These are phyloP conservation scores for Nigrospora oryzae DNA, from an alignment of 2,329 filamentous ascomycete species.

Conservation along the genomic window DNA sequence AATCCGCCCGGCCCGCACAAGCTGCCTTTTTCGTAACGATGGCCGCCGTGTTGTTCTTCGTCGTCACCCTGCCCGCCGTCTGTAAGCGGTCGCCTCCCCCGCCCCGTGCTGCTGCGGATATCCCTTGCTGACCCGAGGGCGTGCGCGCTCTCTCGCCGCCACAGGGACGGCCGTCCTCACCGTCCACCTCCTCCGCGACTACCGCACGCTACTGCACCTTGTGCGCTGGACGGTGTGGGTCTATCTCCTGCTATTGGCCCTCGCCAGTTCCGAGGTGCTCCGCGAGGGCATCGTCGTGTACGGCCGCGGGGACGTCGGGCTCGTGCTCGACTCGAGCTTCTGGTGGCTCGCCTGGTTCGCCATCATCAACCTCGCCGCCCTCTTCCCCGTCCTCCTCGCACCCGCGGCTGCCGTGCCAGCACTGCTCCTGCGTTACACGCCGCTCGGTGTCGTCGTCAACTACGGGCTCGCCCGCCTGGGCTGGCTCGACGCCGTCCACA, in stretches of 20 bases:
- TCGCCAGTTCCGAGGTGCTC: slow-evolving; percentile 10
- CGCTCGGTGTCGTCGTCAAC: slow-evolving; percentile 1
- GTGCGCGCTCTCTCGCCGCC: too few species aligned
- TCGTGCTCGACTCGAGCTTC: slow-evolving; percentile 10
- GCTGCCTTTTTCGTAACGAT: too few species aligned
- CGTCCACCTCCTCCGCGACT: slow-evolving; percentile 11
- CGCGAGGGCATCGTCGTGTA: slow-evolving; percentile 10
- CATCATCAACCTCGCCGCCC: slow-evolving; percentile 3
- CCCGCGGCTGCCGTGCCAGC: slow-evolving; percentile 1
- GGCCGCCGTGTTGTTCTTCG: too few species aligned
- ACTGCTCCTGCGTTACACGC: slow-evolving; percentile 2
- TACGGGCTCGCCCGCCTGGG: slow-evolving; percentile 2
- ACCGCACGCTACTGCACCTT: slow-evolving; percentile 9
- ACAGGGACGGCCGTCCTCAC: slow-evolving; percentile 9
- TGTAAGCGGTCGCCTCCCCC: too few species aligned
- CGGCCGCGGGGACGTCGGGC: background rate
- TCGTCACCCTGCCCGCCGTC: too few species aligned
- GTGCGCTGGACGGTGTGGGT: slow-evolving; percentile 12
- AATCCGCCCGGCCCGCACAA: too few species aligned
- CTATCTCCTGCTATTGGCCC: slow-evolving; percentile 13
- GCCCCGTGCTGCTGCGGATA: too few species aligned
- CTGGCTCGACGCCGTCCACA: slow-evolving; percentile 3
- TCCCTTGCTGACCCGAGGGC: too few species aligned
- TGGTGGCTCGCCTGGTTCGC: slow-evolving; percentile 13
- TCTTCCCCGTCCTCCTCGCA: slow-evolving; percentile 1